Percentiles rank a stretch among this genome's conserved stretches.
Conservation (phyloP, 2,329 filamentous ascomycete species). For the Zymoseptoria tritici region DNA sequence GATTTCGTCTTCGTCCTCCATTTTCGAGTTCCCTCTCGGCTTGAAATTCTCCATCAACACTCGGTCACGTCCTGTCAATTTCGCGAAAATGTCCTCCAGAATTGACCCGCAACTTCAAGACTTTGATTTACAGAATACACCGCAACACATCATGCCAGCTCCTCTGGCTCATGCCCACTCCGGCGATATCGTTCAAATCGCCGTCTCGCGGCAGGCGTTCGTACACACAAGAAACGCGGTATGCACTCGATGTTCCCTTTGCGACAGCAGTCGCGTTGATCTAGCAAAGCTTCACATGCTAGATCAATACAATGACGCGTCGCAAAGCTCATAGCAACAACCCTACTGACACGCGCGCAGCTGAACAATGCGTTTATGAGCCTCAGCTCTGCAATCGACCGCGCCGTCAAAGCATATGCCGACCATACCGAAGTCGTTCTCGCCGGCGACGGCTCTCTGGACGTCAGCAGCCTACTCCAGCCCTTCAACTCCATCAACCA, state of each 20-base stretch:
- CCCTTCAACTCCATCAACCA: constrained; percentile 19
- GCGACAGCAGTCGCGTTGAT: no score
- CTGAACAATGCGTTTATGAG: constrained; percentile 70
- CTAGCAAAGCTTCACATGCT: no score
- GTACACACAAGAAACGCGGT: background rate
- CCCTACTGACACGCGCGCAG: constrained; percentile 35
- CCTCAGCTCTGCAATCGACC: constrained; percentile 70
- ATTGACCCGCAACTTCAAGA: no score
- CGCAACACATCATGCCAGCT: background rate
- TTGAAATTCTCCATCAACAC: no score
- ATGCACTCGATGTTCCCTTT: no score
- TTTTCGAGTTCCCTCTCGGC: no score
- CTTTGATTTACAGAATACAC: background rate
- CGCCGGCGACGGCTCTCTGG: constrained; percentile 37
- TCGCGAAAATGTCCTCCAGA: no score
- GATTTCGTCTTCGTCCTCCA: no score
- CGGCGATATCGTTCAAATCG: background rate
- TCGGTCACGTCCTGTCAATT: no score
- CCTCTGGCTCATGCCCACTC: background rate
- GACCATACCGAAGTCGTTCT: constrained; percentile 81
- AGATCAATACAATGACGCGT: background rate
- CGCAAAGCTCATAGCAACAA: background rate
- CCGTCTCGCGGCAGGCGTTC: background rate
- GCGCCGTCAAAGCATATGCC: constrained; percentile 75
- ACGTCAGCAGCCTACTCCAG: constrained; percentile 26